Conservation (phyloP, 2,329 filamentous ascomycete genomes). For the Penicillium griseofulvum region DNA sequence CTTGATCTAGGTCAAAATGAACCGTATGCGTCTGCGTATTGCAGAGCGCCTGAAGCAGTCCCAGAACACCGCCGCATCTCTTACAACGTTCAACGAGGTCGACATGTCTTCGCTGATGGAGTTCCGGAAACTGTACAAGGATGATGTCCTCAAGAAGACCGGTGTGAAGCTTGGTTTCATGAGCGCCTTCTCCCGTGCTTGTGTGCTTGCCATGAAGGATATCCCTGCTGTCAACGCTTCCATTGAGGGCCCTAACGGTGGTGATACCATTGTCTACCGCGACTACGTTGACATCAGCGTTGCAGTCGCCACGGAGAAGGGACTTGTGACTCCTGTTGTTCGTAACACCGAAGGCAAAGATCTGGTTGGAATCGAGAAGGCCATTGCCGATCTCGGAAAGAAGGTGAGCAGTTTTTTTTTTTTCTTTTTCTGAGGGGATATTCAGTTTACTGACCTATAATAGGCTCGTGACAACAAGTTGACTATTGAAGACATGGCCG, state of each 20-base stretch:
- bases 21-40: slow-evolving; percentile 96
- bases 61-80: slow-evolving; percentile 93
- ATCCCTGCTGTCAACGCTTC: slow-evolving; percentile 94
- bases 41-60: slow-evolving; percentile 98
- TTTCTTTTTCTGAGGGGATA: background rate
- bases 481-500: slow-evolving; percentile 98
- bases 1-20: slow-evolving; percentile 87
- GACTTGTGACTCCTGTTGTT: slow-evolving; percentile 92
- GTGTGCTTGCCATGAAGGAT: slow-evolving; percentile 87
- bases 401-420: slow-evolving; percentile 60
- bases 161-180: slow-evolving; percentile 99
- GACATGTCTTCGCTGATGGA: slow-evolving; percentile 99
- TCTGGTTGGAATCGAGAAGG: slow-evolving; percentile 81
- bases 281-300: slow-evolving; percentile 98
- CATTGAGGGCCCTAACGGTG: slow-evolving; percentile 90
- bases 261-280: slow-evolving; percentile 96
- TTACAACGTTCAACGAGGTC: slow-evolving; percentile 98
- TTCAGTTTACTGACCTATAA: slow-evolving; percentile 11
- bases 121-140: slow-evolving; percentile 96
- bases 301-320: slow-evolving; percentile 95
- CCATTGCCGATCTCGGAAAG: slow-evolving; percentile 90
- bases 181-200: slow-evolving; percentile 92
- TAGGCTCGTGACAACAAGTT: slow-evolving; percentile 92
- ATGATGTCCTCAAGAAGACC: slow-evolving; percentile 91
- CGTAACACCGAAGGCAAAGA: slow-evolving; percentile 89